phyloP scores from a whole-genome alignment of 73 alveolate genomes.

The Diophrys sp. region DNA sequence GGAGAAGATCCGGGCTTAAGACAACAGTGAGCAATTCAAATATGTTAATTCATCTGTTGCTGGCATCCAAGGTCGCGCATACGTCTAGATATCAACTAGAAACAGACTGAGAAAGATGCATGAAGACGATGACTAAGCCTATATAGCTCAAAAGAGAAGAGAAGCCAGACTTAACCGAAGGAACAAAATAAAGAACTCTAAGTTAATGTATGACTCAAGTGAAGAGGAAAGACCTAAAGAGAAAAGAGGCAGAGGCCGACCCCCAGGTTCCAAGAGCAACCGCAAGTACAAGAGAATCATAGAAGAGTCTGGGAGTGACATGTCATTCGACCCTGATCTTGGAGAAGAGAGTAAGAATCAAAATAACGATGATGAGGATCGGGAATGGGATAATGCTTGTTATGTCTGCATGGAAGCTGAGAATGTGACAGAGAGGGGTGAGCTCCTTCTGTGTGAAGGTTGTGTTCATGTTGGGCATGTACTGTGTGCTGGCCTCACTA shows the following conservation, averaged over 20 bases:
- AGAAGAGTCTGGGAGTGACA: background rate
- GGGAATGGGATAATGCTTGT: background rate
- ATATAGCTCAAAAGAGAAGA: no score
- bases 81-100: no score
- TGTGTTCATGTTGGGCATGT: conserved; percentile 1
- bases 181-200: background rate
- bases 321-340: background rate
- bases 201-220: background rate
- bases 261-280: background rate
- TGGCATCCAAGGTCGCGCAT: no score
- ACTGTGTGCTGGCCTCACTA: background rate
- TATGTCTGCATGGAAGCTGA: background rate
- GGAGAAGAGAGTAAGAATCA: background rate
- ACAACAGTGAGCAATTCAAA: no score
- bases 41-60: no score
- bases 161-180: background rate
- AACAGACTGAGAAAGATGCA: no score
- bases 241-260: background rate
- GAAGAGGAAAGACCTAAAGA: background rate
- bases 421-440: background rate
- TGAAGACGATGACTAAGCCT: no score
- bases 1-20: no score
- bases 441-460: background rate
- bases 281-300: background rate
- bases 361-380: background rate